Evolutionary conservation across 2,329 filamentous ascomycete species (phyloP), one percentile per base, ranked within the genome.

Genomic region (Beauveria sp.): DNA sequence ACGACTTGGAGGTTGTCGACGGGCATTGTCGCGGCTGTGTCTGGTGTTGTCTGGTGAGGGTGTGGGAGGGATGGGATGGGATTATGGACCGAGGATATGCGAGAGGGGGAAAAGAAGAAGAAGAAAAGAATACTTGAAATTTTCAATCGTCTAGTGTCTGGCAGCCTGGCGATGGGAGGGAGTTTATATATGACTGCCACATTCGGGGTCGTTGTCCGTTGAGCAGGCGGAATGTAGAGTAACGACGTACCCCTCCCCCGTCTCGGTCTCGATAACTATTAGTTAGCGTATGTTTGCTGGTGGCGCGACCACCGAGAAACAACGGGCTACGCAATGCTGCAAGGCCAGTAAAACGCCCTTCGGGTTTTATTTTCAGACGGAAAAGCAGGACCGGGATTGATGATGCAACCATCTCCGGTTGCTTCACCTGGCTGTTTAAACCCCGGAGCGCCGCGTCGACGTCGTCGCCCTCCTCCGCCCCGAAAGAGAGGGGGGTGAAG

Each of bases 1-100:
- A 84, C 77, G 64, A 89, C 76, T 46, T 78, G 78, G 51, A 76
- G 72, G 71, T 79, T 81, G 22, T 79, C 72, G 54, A 72, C 73
- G 49, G 72, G 68, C 78, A 81, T 81, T 51, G 34, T 71, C 67
- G 7, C 34, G 20, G 28, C 26, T 48, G 31, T 12, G 31, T 31
- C 31, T 31, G 31, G 31, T 31, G 31, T 28, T 28, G 28, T 28
- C 28, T 28, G 28, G 6, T 28, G 28, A 31, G 28, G 28, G 28
- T 9, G 9, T 31, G 28, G 28, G 9, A 10, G 9, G 10, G 28
- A 31, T 28, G 26, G 28, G 24, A 49, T 49, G 22, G 46, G 14
- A 18, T 42, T n/a, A 16, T 42, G 16, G 40, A 4, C 14, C 16
- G 40, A 42, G 40, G 16, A 42, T 16, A 18, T 42, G 40, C 14